Percentiles rank a stretch among this genome's conserved stretches.
Conservation (phyloP, 306 rosid species). For the Quercus berberidifolia region DNA sequence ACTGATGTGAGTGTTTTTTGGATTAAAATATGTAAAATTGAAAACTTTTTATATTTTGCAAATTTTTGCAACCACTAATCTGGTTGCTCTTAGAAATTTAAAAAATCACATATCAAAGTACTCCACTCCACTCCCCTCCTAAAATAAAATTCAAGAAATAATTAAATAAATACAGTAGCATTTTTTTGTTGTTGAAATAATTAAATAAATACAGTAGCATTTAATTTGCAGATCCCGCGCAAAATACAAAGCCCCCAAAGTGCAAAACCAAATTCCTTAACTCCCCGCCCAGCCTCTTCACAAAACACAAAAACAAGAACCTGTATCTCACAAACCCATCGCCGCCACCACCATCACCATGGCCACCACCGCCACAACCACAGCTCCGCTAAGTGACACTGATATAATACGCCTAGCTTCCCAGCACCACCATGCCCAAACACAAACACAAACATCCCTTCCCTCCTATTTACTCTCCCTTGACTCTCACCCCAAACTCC, state of each 20-base stretch:
- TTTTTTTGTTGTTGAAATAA: not conserved
- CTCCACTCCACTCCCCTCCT: too few species aligned
- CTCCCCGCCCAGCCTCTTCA: not conserved
- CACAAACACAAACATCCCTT: not conserved
- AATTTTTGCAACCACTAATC: too few species aligned
- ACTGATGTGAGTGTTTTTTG: too few species aligned
- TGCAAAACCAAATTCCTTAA: not conserved
- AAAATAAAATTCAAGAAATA: too few species aligned
- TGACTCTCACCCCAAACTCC: slow-evolving; percentile 25
- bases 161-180: not conserved
- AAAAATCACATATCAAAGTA: too few species aligned
- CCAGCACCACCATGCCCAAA: slow-evolving; percentile 3
- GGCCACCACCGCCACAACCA: not conserved
- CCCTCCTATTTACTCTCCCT: slow-evolving; percentile 29
- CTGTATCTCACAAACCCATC: not conserved
- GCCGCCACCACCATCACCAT: not conserved
- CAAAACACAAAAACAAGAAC: not conserved
- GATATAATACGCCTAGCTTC: slow-evolving; percentile 33
- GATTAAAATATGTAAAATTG: too few species aligned
- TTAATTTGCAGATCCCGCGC: not conserved
- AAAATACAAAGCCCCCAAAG: not conserved
- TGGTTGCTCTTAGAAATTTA: too few species aligned
- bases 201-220: not conserved
- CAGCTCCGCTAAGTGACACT: slow-evolving; percentile 1
- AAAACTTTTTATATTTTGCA: too few species aligned